Conservation (phyloP, 164 flowering plant genomes). For the Vitis rotundifolia region DNA sequence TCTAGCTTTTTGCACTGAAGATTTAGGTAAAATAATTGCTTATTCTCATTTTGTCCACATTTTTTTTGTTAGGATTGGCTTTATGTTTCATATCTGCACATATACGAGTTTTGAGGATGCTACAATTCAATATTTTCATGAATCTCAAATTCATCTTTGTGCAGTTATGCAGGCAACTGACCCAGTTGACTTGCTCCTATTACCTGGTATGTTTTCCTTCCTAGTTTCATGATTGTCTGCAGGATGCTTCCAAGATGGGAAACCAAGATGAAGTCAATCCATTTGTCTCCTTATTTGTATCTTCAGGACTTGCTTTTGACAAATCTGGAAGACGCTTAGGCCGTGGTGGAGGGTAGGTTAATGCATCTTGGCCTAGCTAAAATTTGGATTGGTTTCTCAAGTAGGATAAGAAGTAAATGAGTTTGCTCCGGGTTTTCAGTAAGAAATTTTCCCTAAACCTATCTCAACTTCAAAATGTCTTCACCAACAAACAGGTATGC, state of each 20-base stretch:
- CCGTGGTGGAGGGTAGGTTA: constrained; percentile 94
- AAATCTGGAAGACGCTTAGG: constrained; percentile 91
- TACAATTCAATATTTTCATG: not conserved
- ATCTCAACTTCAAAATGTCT: too few relatives aligned
- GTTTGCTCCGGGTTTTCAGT: too few relatives aligned
- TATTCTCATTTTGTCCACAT: not conserved
- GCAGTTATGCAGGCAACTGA: constrained; percentile 85
- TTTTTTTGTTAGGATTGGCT: not conserved
- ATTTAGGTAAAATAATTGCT: not conserved
- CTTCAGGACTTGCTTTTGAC: constrained; percentile 92
- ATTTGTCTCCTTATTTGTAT: not conserved
- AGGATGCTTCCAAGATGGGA: not conserved
- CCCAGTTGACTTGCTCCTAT: constrained; percentile 81
- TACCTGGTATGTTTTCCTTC: constrained; percentile 66
- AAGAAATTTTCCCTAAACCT: too few relatives aligned
- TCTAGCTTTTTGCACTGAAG: not conserved
- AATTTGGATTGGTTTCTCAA: not conserved
- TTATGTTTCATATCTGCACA: not conserved
- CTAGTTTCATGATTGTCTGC: not conserved
- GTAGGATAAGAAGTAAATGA: not conserved
- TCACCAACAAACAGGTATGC: too few relatives aligned
- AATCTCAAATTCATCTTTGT: constrained; percentile 22
- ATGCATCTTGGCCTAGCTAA: not conserved
- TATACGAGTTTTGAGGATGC: not conserved
- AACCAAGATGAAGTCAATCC: not conserved